Evolutionary conservation across 352 stramenopile species (phyloP).

Genomic region (Phytophthora pseudosyringae): DNA sequence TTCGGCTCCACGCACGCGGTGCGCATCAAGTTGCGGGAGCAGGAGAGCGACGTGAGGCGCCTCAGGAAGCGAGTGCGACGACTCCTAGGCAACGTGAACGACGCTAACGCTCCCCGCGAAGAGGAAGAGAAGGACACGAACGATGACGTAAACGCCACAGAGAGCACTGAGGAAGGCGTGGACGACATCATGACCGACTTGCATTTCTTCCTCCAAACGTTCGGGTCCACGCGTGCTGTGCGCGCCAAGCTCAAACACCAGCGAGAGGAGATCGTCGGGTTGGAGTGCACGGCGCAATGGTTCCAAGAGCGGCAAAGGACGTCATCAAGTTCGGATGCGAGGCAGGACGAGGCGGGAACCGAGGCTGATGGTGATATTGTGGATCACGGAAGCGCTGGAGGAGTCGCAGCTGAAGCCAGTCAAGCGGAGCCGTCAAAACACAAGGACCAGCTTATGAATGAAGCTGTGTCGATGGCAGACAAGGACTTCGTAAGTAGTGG

Average conservation of each 20-base stretch:
- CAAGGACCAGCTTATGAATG: too few species aligned
- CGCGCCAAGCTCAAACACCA: slow-evolving; percentile 8
- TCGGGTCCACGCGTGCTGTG: slow-evolving; percentile 14
- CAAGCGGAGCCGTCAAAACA: too few species aligned
- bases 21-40: neutral
- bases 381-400: too few species aligned
- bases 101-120: neutral
- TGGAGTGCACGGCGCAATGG: slow-evolving; percentile 10
- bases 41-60: neutral
- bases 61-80: neutral
- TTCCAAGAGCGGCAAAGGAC: slow-evolving; percentile 1
- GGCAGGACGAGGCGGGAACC: neutral
- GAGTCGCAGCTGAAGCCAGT: too few species aligned
- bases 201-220: slow-evolving; percentile 7
- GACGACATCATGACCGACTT: slow-evolving; percentile 5
- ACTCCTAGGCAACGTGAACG: neutral
- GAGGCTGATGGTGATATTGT: neutral
- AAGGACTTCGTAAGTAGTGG: too few species aligned
- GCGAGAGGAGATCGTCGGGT: neutral
- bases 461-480: too few species aligned
- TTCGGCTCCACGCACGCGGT: neutral
- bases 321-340: neutral
- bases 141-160: neutral
- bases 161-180: neutral
- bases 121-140: neutral